These are phyloP conservation scores for Glaciozyma antarctica DNA, from an alignment of 768 basidiomycete species.

Conservation along the genomic window DNA sequence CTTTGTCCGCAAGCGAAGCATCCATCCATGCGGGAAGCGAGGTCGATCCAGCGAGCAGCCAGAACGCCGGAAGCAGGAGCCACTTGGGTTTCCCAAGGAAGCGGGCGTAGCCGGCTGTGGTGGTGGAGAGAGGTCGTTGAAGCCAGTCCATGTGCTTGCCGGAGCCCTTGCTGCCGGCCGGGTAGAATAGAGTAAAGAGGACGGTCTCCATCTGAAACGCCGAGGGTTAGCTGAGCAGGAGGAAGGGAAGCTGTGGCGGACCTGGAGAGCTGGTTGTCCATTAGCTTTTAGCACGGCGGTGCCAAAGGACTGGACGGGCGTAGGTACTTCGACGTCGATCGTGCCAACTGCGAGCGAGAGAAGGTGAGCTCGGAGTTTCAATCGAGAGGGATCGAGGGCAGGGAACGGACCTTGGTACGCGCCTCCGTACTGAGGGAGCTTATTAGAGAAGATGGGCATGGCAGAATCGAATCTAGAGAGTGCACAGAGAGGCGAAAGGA, in stretches of 20 bases:
- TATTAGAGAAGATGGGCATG: not conserved
- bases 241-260: not conserved
- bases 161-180: not conserved
- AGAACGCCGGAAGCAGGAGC: slow-evolving; percentile 7
- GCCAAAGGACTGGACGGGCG: not conserved
- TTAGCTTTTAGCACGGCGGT: slow-evolving; percentile 2
- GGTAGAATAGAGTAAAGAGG: slow-evolving; percentile 31
- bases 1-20: not conserved
- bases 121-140: slow-evolving; percentile 11
- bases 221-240: not conserved
- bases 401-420: slow-evolving; percentile 5
- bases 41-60: slow-evolving; percentile 1
- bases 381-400: not conserved
- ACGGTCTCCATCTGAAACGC: slow-evolving; percentile 11
- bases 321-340: slow-evolving; percentile 19
- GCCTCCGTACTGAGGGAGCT: slow-evolving; percentile 7
- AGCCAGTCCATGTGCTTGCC: slow-evolving; percentile 5
- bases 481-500: too few relatives aligned
- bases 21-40: not conserved
- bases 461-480: too few relatives aligned
- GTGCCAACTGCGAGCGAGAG: slow-evolving; percentile 12
- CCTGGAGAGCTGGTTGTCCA: slow-evolving; percentile 11
- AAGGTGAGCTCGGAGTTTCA: not conserved
- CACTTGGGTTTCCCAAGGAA: slow-evolving; percentile 6
- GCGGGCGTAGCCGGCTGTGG: slow-evolving; percentile 22